Base-by-base conservation (phyloP, 1,284 basidiomycete genomes). In the Ceratobasidium sp. region DNA sequence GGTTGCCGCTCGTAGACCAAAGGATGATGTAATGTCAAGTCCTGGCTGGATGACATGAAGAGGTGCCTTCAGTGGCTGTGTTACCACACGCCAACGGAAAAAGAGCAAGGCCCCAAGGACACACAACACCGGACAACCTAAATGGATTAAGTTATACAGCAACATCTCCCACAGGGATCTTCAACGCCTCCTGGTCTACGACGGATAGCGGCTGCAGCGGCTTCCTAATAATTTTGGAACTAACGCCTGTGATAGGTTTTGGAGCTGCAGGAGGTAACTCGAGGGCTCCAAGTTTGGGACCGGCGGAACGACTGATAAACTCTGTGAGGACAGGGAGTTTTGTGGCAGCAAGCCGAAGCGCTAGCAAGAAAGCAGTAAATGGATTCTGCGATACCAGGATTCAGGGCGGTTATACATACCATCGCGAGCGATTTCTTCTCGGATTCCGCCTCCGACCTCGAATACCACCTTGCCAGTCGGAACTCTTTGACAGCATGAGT, bases 401-500 rank as follows among this genome's bases (percentile, higher is more conserved):
- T 38, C 21, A 33, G 72, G 48, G 54, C 16, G 36, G 76, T 12
- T 33, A 28, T n/a, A 40, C 86, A 73, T 77, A 96, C 95, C 93
- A 79, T 97, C 94, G 77, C 92, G 88, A 23, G 97, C 96, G 61
- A 98, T 86, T 79, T 98, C 95, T 77, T 95, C 92, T 76, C 95
- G 89, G 74, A 99, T 91, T 4, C 86, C 86, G 5, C 96, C 96
- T 0, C 95, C 95, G 76, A 99, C 90, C 80, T 99, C 97, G 76
- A 99, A 94, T 25, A 99, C 87, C 8, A 98, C 95, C 56, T 92
- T 89, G 4, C 96, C 96, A n/a, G 89, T 91, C 6, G 92, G 89
- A 1, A 95, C 95, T 71, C 95, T 95, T 77, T 18, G 61, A 21
- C 42, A 51, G 30, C 30, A 30, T 21, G 23, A 36, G 25, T 63